Conservation (phyloP, 495 filamentous ascomycete genomes). For the Staphylotrichum tortipilum region DNA sequence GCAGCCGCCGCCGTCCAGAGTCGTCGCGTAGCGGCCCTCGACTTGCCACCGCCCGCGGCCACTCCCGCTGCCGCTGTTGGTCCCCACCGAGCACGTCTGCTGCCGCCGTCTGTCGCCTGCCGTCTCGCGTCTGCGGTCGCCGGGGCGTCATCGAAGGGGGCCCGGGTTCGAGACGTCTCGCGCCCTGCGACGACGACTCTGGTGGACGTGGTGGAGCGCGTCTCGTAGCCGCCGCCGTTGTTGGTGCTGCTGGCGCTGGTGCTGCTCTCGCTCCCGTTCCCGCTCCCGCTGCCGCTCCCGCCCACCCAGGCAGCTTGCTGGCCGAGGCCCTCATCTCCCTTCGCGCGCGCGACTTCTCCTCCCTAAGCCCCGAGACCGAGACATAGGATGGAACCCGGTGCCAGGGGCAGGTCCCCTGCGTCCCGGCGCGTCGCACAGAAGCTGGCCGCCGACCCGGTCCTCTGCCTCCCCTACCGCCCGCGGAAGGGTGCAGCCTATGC, state of each 20-base stretch:
- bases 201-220: constrained; percentile 4
- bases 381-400: constrained; percentile 19
- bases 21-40: too few species aligned
- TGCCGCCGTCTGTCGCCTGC: neutral
- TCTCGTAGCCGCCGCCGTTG: too few species aligned
- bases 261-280: neutral
- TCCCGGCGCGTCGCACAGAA: constrained; percentile 25
- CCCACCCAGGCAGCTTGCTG: neutral
- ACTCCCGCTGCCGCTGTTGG: too few species aligned
- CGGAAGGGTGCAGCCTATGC: constrained; percentile 13
- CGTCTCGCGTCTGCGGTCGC: neutral
- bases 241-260: neutral
- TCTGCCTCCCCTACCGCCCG: constrained; percentile 18
- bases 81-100: neutral
- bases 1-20: neutral
- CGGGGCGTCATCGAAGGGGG: constrained; percentile 9
- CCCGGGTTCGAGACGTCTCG: constrained; percentile 7
- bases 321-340: too few species aligned
- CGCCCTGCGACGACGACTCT: constrained; percentile 2
- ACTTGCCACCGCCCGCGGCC: too few species aligned
- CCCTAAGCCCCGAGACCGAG: neutral
- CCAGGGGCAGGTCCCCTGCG: constrained; percentile 21
- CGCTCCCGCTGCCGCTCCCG: neutral
- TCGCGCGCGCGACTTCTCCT: too few species aligned
- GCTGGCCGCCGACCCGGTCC: constrained; percentile 15